phyloP scores from a whole-genome alignment of 108 stramenopile species.

The Stephanodiscus minutulus region DNA sequence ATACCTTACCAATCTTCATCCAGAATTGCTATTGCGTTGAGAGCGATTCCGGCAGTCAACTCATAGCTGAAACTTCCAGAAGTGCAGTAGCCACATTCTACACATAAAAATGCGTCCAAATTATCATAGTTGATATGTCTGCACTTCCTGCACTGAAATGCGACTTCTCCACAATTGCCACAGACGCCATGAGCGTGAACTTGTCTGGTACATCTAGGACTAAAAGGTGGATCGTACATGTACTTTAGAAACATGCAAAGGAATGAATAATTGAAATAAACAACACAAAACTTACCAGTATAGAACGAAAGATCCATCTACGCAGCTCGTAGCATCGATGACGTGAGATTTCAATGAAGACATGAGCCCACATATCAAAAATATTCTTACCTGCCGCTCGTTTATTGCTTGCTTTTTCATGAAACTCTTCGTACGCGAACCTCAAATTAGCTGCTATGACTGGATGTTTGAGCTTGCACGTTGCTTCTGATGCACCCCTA shows the following conservation, averaged over 20 bases:
- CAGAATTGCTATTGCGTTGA: constrained; percentile 76
- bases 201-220: constrained; percentile 89
- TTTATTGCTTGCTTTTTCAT: constrained; percentile 61
- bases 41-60: constrained; percentile 71
- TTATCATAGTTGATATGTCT: constrained; percentile 90
- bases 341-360: too few species aligned
- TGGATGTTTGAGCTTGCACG: constrained; percentile 51
- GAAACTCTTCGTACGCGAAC: constrained; percentile 78
- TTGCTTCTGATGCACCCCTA: constrained; percentile 59
- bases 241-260: too few species aligned
- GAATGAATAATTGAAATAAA: too few species aligned
- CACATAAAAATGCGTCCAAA: constrained; percentile 94
- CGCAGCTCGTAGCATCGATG: too few species aligned
- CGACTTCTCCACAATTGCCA: constrained; percentile 94
- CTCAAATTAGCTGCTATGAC: constrained; percentile 81
- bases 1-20: constrained; percentile 57
- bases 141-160: constrained; percentile 94
- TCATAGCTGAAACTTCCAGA: constrained; percentile 76
- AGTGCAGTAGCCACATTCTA: constrained; percentile 95
- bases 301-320: constrained; percentile 63
- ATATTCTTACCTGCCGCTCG: too few species aligned
- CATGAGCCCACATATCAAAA: too few species aligned
- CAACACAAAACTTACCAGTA: too few species aligned
- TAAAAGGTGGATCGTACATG: too few species aligned
- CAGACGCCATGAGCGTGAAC: constrained; percentile 96